These are phyloP conservation scores for Pleurotus tuoliensis DNA, from an alignment of 768 basidiomycete genomes.

Conservation along the genomic window DNA sequence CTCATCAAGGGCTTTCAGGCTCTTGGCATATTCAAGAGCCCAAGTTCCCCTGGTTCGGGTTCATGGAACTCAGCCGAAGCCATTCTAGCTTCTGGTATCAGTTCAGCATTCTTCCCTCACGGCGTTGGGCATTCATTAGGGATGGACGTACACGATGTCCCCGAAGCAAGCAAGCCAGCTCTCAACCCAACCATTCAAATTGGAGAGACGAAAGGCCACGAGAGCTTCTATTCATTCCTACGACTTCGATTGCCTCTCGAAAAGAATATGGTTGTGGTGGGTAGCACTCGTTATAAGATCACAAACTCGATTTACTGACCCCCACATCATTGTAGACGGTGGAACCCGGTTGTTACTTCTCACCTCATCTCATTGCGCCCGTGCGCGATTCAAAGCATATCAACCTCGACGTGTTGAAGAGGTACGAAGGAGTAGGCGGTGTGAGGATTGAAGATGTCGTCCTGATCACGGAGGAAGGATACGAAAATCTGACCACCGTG, in stretches of 20 bases:
- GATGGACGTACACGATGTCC: slow-evolving; percentile 78
- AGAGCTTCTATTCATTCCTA: slow-evolving; percentile 75
- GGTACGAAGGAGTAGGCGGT: slow-evolving; percentile 83
- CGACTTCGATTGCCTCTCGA: slow-evolving; percentile 73
- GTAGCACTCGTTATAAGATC: slow-evolving; percentile 24
- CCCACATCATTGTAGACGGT: slow-evolving; percentile 55
- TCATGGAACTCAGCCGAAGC: slow-evolving; percentile 61
- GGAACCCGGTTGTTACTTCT: slow-evolving; percentile 89
- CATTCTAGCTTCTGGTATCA: slow-evolving; percentile 73
- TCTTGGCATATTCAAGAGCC: slow-evolving; percentile 80
- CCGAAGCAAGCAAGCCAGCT: slow-evolving; percentile 70
- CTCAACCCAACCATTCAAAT: slow-evolving; percentile 45
- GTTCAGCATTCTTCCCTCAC: slow-evolving; percentile 91
- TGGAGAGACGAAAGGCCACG: slow-evolving; percentile 37
- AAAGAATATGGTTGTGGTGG: slow-evolving; percentile 81
- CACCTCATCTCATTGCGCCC: slow-evolving; percentile 62
- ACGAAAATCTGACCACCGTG: slow-evolving; percentile 84
- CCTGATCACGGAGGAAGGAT: slow-evolving; percentile 67
- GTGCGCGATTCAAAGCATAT: too few relatives aligned
- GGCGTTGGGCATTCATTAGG: slow-evolving; percentile 90
- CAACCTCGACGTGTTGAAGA: slow-evolving; percentile 46
- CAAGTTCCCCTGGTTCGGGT: slow-evolving; percentile 41
- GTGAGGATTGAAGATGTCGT: slow-evolving; percentile 94
- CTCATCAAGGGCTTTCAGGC: slow-evolving; percentile 80
- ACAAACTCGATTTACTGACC: not conserved